phyloP scores from a whole-genome alignment of 2,329 filamentous ascomycete genomes.

The Celoporthe dispersa region DNA sequence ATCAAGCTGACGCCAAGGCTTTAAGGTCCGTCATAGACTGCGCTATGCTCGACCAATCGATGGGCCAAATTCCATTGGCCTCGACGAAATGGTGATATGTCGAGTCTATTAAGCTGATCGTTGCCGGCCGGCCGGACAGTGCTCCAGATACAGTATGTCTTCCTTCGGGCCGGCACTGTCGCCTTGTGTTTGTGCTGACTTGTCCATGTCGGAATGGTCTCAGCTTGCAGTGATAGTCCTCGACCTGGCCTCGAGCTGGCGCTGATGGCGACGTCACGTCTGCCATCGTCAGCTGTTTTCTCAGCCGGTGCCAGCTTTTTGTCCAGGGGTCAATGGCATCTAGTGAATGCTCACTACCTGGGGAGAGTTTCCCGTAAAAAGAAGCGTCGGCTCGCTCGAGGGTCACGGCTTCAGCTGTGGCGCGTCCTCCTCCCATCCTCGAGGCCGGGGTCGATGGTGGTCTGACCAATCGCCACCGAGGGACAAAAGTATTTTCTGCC shows the following conservation, averaged over 20 bases:
- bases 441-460: not conserved
- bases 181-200: not conserved
- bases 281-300: not conserved
- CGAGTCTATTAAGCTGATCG: not conserved
- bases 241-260: not conserved
- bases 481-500: conserved; percentile 30
- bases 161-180: not conserved
- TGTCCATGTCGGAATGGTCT: not conserved
- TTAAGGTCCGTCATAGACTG: not conserved
- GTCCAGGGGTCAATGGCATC: not conserved
- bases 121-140: conserved; percentile 2
- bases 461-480: conserved; percentile 18
- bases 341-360: not conserved
- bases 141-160: not conserved
- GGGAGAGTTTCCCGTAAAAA: not conserved
- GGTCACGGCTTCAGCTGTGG: conserved; percentile 17
- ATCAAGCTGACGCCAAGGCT: conserved; percentile 5
- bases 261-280: not conserved
- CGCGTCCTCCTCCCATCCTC: not conserved
- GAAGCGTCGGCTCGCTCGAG: not conserved
- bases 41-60: conserved; percentile 1
- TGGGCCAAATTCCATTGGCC: not conserved
- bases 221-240: not conserved
- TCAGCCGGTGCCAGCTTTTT: not conserved
- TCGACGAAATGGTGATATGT: not conserved